A percentile compares a stretch with the other conserved stretches of the same genome.
phyloP scores from a whole-genome alignment of 768 basidiomycete genomes.

The Russula vinacea region DNA sequence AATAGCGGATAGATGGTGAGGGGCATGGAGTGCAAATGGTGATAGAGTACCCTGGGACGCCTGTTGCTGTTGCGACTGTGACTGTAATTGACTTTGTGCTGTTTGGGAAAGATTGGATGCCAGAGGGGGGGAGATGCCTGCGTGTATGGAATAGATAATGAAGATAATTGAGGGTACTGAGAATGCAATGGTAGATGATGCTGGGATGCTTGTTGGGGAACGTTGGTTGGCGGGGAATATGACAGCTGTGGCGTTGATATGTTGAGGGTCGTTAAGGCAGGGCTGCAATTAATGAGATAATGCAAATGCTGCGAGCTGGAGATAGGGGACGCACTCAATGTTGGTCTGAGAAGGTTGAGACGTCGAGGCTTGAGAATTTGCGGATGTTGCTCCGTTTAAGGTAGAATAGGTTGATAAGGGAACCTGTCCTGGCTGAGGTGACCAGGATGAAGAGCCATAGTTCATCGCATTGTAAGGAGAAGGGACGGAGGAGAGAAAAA shows the following conservation, averaged over 20 bases:
- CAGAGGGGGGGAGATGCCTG: constrained; percentile 23
- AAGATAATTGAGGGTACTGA: constrained; percentile 39
- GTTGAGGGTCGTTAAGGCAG: constrained; percentile 33
- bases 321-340: constrained; percentile 27
- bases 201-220: constrained; percentile 45
- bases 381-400: constrained; percentile 68
- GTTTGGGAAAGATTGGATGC: constrained; percentile 23
- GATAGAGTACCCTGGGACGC: constrained; percentile 50
- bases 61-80: constrained; percentile 34
- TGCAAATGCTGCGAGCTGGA: constrained; percentile 9
- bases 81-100: constrained; percentile 27
- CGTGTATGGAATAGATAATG: constrained; percentile 36
- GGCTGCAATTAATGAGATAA: constrained; percentile 32
- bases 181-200: constrained; percentile 42
- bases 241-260: constrained; percentile 23
- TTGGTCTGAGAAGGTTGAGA: constrained; percentile 36
- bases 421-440: constrained; percentile 40
- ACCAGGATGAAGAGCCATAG: constrained; percentile 53
- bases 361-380: constrained; percentile 39
- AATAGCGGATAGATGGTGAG: constrained; percentile 38
- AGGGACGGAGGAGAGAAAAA: constrained; percentile 42
- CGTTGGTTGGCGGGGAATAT: constrained; percentile 34
- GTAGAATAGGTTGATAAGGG: constrained; percentile 76
- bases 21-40: constrained; percentile 65
- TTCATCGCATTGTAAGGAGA: constrained; percentile 52